A percentile compares a stretch with the other conserved stretches of the same genome.
phyloP scores from a whole-genome alignment of 345 rosid genomes.

The Noccaea bulbosa region DNA sequence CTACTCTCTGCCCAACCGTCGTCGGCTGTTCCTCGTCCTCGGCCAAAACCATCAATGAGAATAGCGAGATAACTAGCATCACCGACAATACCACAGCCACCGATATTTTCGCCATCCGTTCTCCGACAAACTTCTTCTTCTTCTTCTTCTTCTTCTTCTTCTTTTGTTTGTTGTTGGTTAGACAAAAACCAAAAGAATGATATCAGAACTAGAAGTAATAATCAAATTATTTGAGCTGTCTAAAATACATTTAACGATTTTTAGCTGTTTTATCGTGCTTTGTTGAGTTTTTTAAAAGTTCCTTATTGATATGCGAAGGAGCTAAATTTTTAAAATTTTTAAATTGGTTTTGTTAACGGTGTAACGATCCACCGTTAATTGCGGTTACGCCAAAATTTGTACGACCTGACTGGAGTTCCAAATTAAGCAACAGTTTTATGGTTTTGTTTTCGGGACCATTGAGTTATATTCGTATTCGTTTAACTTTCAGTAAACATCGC shows the following conservation, averaged over 20 bases:
- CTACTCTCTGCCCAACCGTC: conserved; percentile 35
- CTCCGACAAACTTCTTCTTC: conserved; percentile 11
- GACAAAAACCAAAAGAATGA: not conserved
- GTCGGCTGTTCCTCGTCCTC: conserved; percentile 29
- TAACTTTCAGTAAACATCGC: not conserved
- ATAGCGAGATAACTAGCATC: conserved; percentile 31
- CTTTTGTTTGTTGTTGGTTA: too few species aligned
- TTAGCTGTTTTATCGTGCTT: conserved; percentile 12
- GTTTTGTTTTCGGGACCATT: not conserved
- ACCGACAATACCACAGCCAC: conserved; percentile 28
- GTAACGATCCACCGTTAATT: conserved; percentile 32
- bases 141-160: not conserved
- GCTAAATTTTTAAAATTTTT: too few species aligned
- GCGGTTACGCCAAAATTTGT: conserved; percentile 30
- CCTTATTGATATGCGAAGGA: conserved; percentile 25
- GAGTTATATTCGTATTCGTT: not conserved
- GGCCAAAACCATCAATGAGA: conserved; percentile 8
- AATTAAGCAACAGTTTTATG: conserved; percentile 9
- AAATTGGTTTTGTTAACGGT: conserved; percentile 11
- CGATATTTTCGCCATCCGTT: conserved; percentile 27
- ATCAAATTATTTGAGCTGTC: not conserved
- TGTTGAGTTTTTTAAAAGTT: not conserved
- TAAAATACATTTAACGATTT: not conserved
- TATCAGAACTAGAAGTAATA: not conserved
- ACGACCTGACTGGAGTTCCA: conserved; percentile 19